A percentile compares a stretch with the other conserved stretches of the same genome.
Evolutionary conservation across 2,329 filamentous ascomycete species (phyloP).

Genomic region (Pseudocercospora cruenta): DNA sequence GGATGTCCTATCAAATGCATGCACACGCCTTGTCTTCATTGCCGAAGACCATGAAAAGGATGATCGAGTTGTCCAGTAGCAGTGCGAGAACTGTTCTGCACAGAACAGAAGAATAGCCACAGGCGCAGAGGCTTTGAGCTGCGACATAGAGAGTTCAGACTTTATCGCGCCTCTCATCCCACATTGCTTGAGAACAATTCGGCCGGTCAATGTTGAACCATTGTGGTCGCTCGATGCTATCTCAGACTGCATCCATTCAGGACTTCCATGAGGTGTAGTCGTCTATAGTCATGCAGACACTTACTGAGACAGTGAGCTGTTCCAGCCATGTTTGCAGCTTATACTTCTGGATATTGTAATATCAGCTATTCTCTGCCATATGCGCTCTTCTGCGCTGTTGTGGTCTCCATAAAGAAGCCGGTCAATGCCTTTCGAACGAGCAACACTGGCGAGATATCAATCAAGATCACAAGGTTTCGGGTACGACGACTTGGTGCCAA

Average conservation of each 20-base stretch:
- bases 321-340: not conserved
- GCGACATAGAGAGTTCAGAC: too few relatives aligned
- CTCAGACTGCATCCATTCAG: not conserved
- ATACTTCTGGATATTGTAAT: rapidly evolving
- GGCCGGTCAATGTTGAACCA: too few relatives aligned
- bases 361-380: not conserved
- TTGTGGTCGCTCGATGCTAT: too few relatives aligned
- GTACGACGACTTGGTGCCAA: not conserved
- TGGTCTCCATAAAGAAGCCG: not conserved
- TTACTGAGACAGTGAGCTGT: not conserved
- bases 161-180: too few relatives aligned
- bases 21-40: not conserved
- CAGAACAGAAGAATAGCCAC: not conserved
- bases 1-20: not conserved
- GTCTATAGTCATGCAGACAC: not conserved
- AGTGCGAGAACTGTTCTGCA: not conserved
- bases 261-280: not conserved
- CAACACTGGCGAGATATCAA: not conserved
- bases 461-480: not conserved
- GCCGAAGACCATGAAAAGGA: not conserved
- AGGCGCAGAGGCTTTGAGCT: not conserved
- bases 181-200: too few relatives aligned
- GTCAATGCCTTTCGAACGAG: not conserved
- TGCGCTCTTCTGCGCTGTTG: not conserved
- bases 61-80: too few relatives aligned